Evolutionary conservation across 2,329 filamentous ascomycete species (phyloP), one percentile per base, ranked within the genome.

Genomic region (Zasmidium citrigriseum): DNA sequence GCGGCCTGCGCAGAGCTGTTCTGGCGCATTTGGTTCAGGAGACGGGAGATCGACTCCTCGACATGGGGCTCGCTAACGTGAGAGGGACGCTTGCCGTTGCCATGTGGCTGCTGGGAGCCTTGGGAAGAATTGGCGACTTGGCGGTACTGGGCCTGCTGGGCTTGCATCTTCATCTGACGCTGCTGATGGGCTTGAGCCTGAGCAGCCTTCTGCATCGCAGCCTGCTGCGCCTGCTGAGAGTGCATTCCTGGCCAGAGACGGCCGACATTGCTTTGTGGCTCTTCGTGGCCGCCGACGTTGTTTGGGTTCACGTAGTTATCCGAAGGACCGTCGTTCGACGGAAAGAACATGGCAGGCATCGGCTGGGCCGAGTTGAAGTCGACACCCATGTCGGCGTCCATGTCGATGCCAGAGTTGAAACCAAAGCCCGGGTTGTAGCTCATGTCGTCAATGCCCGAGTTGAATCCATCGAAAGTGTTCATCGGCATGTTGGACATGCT

Each of bases 181-280:
- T 86, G 86, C 60, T 73, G 70, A 21, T 70, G 58, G 29, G 68
- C 68, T 45, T 72, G 70, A 46, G 64, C 62, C 59, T 72, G 68
- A 46, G 65, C 67, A 48, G 68, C 65, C 71, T 86, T 85, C 73
- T 89, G 87, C 68, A 91, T 79, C 23, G 73, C 72, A 23, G 70
- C 70, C 55, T 72, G 69, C 59, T 90, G 90, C 51, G 91, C 92
- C 76, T 89, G 86, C 73, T 93, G 91, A 70, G 92, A 91, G 78
- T 98, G 93, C 83, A 96, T 95, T 54, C 93, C 93, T 12, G 93
- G 93, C 81, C 91, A 97, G 67, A 96, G 87, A 64, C 92, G 87
- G 64, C 72, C 72, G 44, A 90, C 89, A 76, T 82, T 71, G 75
- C 77, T 68, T 74, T 77, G 72, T 52, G 81, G 78, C 63, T 86